A percentile compares a stretch with the other conserved stretches of the same genome.
phyloP scores from a whole-genome alignment of 768 basidiomycete genomes.

The Scleroderma bovista region DNA sequence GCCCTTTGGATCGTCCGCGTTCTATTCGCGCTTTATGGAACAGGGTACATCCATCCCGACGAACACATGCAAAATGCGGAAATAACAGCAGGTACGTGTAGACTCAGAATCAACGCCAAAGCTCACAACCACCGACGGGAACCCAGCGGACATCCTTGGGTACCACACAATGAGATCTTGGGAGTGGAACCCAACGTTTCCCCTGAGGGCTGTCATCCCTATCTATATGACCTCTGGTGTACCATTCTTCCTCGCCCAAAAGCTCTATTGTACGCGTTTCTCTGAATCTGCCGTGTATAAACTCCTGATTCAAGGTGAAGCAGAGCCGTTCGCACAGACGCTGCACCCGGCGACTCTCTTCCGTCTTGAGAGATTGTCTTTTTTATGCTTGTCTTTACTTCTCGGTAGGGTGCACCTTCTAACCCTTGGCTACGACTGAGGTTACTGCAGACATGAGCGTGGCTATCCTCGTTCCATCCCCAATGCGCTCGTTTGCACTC shows the following conservation, averaged over 20 bases:
- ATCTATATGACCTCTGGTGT: conserved; percentile 29
- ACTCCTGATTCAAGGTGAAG: conserved; percentile 11
- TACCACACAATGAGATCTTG: conserved; percentile 27
- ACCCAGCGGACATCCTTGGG: conserved; percentile 16
- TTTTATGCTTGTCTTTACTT: conserved; percentile 26
- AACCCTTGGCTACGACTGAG: conserved; percentile 2
- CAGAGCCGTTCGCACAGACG: not conserved
- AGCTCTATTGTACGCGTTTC: conserved; percentile 2
- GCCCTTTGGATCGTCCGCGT: conserved; percentile 24
- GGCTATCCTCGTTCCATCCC: conserved; percentile 15
- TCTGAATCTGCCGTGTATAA: conserved; percentile 18
- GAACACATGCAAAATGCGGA: conserved; percentile 40
- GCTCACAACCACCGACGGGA: conserved; percentile 14
- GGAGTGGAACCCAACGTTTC: conserved; percentile 34
- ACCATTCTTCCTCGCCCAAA: conserved; percentile 19
- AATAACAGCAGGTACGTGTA: conserved; percentile 29
- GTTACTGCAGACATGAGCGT: conserved; percentile 20
- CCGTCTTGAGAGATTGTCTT: conserved; percentile 24
- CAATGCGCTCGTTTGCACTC: conserved; percentile 15
- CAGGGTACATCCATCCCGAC: conserved; percentile 38
- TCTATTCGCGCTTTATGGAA: conserved; percentile 29
- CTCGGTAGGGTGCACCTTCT: conserved; percentile 23
- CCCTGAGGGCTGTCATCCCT: conserved; percentile 32
- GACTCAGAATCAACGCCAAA: conserved; percentile 3
- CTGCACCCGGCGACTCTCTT: conserved; percentile 20